phyloP scores from a whole-genome alignment of 352 stramenopile genomes.

The Phytophthora aleatoria region DNA sequence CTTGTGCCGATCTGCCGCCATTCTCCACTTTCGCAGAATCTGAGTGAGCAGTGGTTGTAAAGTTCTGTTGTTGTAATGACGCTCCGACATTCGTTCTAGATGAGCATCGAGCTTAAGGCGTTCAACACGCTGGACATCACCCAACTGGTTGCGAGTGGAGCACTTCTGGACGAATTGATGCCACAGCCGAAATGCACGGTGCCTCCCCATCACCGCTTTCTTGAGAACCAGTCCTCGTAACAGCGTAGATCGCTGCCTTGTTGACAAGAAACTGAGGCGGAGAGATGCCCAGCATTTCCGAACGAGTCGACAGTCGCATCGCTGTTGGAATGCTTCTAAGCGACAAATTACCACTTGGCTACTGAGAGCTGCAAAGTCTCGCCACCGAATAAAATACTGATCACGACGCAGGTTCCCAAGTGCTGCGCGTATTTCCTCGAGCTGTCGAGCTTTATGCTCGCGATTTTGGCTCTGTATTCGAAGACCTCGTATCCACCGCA shows the following conservation, averaged over 20 bases:
- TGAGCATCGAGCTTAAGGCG: conserved; percentile 14
- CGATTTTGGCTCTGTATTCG: conserved; percentile 54
- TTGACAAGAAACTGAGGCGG: neutral
- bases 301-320: conserved; percentile 22
- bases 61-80: conserved; percentile 14
- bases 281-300: conserved; percentile 30
- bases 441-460: conserved; percentile 35
- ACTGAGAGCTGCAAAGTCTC: conserved; percentile 21
- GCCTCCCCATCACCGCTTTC: conserved; percentile 1
- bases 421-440: conserved; percentile 17
- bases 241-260: conserved; percentile 4
- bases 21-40: conserved; percentile 23
- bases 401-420: conserved; percentile 41
- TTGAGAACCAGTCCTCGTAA: conserved; percentile 20
- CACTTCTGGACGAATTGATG: conserved; percentile 4
- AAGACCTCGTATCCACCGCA: conserved; percentile 59
- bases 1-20: neutral
- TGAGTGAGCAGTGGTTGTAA: conserved; percentile 16
- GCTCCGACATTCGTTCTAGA: conserved; percentile 23
- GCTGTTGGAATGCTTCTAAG: conserved; percentile 54
- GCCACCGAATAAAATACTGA: conserved; percentile 47
- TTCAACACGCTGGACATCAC: conserved; percentile 12
- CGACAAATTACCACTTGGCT: conserved; percentile 45
- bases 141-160: neutral
- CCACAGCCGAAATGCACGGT: conserved; percentile 28